Evolutionary conservation across 2,329 filamentous ascomycete genomes (phyloP).

Genomic region (Hypoxylon sp.): DNA sequence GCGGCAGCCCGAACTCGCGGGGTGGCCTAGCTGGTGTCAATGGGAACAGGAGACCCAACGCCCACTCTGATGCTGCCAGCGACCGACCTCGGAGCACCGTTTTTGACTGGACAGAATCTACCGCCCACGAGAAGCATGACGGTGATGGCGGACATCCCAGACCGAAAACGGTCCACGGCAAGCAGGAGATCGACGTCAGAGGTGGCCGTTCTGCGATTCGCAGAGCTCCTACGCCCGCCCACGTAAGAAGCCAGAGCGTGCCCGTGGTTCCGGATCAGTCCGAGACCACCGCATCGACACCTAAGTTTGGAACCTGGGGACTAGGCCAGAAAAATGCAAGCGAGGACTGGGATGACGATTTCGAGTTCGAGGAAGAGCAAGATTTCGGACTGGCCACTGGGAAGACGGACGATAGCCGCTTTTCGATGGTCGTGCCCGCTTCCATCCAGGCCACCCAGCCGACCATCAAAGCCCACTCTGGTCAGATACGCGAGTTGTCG

Average conservation of each 20-base stretch:
- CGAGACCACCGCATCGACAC: slow-evolving; percentile 63
- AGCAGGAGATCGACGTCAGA: slow-evolving; percentile 74
- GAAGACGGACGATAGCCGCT: slow-evolving; percentile 48
- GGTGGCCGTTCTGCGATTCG: slow-evolving; percentile 73
- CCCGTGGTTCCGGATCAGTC: slow-evolving; percentile 72
- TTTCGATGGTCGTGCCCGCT: slow-evolving; percentile 75
- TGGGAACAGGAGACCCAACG: slow-evolving; percentile 53
- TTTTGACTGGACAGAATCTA: slow-evolving; percentile 80
- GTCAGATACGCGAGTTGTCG: slow-evolving; percentile 83
- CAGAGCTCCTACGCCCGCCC: slow-evolving; percentile 71
- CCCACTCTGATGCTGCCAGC: slow-evolving; percentile 43
- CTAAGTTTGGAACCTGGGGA: slow-evolving; percentile 85
- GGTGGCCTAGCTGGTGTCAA: slow-evolving; percentile 62
- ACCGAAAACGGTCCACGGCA: slow-evolving; percentile 78
- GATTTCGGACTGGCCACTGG: slow-evolving; percentile 50
- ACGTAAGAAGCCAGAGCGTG: slow-evolving; percentile 83
- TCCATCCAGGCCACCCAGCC: slow-evolving; percentile 83
- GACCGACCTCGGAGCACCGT: slow-evolving; percentile 72
- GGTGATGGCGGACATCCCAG: slow-evolving; percentile 65
- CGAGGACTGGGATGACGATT: slow-evolving; percentile 91
- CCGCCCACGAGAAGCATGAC: slow-evolving; percentile 67
- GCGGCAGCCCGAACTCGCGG: slow-evolving; percentile 61
- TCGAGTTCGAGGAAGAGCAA: slow-evolving; percentile 69
- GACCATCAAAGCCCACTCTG: slow-evolving; percentile 82
- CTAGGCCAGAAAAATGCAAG: slow-evolving; percentile 79